phyloP scores from a whole-genome alignment of 2,329 filamentous ascomycete genomes.

The Pochonia chlamydosporia region DNA sequence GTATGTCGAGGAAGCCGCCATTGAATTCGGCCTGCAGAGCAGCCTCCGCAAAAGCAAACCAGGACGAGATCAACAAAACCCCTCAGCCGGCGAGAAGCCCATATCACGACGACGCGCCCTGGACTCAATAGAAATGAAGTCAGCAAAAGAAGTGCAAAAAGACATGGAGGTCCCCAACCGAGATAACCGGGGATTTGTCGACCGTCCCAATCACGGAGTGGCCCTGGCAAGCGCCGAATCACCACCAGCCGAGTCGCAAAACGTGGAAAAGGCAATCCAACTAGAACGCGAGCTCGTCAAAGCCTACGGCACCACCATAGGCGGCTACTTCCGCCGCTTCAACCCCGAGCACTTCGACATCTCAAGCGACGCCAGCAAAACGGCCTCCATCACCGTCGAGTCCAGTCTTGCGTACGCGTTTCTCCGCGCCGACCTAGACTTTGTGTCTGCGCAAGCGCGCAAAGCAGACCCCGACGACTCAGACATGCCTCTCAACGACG shows the following conservation, averaged over 20 bases:
- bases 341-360: constrained; percentile 68
- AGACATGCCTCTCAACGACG: constrained; percentile 75
- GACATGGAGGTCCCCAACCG: constrained; percentile 28
- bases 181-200: constrained; percentile 24
- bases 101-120: constrained; percentile 22
- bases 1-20: constrained; percentile 80
- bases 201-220: constrained; percentile 29
- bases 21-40: constrained; percentile 70
- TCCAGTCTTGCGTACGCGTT: constrained; percentile 88
- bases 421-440: constrained; percentile 88
- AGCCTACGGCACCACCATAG: constrained; percentile 78
- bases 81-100: constrained; percentile 10
- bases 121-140: constrained; percentile 41
- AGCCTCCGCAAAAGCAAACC: constrained; percentile 52
- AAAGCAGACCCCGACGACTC: constrained; percentile 72
- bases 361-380: constrained; percentile 22
- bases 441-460: constrained; percentile 80
- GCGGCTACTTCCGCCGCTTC: constrained; percentile 92
- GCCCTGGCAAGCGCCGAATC: constrained; percentile 34
- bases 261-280: constrained; percentile 56
- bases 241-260: constrained; percentile 44
- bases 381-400: constrained; percentile 56
- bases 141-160: constrained; percentile 37
- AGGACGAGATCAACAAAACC: constrained; percentile 18
- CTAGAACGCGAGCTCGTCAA: constrained; percentile 67